A percentile compares a stretch with the other conserved stretches of the same genome.
Conservation (phyloP, 805 yeast genomes). For the Saccharomycopsis fermentans region DNA sequence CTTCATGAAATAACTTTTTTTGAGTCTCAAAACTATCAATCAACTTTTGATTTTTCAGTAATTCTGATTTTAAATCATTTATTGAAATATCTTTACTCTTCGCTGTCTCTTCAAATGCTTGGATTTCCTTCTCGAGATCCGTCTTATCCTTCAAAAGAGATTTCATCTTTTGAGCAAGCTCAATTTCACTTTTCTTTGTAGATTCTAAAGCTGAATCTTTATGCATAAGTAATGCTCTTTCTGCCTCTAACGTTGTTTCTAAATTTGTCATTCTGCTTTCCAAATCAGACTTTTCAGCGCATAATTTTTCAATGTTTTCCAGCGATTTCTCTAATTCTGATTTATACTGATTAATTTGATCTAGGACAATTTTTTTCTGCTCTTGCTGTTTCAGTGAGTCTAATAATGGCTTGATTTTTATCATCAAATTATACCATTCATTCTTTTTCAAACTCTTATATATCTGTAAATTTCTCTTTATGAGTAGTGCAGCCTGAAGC, state of each 20-base stretch:
- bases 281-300: constrained; percentile 23
- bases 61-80: constrained; percentile 25
- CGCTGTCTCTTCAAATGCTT: neutral
- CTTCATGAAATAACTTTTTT: constrained; percentile 23
- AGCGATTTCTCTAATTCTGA: constrained; percentile 32
- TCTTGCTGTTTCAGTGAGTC: constrained; percentile 51
- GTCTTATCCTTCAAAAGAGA: constrained; percentile 26
- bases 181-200: constrained; percentile 37
- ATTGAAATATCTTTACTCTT: constrained; percentile 21
- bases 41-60: constrained; percentile 26
- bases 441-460: constrained; percentile 41
- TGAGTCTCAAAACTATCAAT: constrained; percentile 28
- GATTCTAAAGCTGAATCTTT: constrained; percentile 38
- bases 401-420: constrained; percentile 65
- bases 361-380: constrained; percentile 39
- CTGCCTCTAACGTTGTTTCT: constrained; percentile 29
- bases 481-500: constrained; percentile 58
- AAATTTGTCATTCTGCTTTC: constrained; percentile 25
- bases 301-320: constrained; percentile 23
- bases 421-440: constrained; percentile 73
- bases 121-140: constrained; percentile 25
- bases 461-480: constrained; percentile 49
- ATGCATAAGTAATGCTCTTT: constrained; percentile 33
- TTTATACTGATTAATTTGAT: constrained; percentile 44
- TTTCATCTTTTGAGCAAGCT: constrained; percentile 47